A percentile compares a stretch with the other conserved stretches of the same genome.
phyloP scores from a whole-genome alignment of 1,284 basidiomycete species.

The Apiotrichum akiyoshidainum region DNA sequence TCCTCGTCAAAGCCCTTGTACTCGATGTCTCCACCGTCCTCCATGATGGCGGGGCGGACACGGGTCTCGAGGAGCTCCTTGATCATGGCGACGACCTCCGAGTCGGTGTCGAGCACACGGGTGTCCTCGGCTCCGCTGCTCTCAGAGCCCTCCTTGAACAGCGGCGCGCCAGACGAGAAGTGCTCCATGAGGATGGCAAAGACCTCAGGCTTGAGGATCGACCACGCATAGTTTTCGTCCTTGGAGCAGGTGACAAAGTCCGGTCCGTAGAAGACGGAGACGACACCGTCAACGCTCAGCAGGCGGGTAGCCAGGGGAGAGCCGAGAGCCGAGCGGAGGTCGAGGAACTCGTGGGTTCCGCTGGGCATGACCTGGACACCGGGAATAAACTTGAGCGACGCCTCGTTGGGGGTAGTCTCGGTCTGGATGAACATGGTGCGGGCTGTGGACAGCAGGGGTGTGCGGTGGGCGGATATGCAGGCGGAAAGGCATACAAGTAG shows the following conservation, averaged over 20 bases:
- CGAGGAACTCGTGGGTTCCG: conserved; percentile 86
- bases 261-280: conserved; percentile 87
- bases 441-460: too few relatives aligned
- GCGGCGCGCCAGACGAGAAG: conserved; percentile 80
- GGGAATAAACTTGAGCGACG: conserved; percentile 97
- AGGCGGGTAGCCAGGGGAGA: conserved; percentile 90
- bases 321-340: conserved; percentile 72
- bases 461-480: too few relatives aligned
- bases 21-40: conserved; percentile 57
- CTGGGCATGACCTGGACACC: conserved; percentile 81
- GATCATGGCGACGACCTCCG: conserved; percentile 98
- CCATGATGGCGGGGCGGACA: conserved; percentile 91
- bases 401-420: conserved; percentile 93
- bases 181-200: conserved; percentile 98
- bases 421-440: conserved; percentile 97
- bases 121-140: conserved; percentile 90
- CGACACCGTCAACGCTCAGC: conserved; percentile 89
- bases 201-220: conserved; percentile 93
- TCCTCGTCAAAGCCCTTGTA: conserved; percentile 57
- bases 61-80: conserved; percentile 95
- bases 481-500: too few relatives aligned
- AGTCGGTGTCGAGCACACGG: conserved; percentile 89
- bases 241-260: conserved; percentile 98
- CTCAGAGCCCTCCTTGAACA: conserved; percentile 70
- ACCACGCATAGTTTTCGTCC: conserved; percentile 79